Conservation (phyloP, 257 asterid species). For the Solanum clarkiae region DNA sequence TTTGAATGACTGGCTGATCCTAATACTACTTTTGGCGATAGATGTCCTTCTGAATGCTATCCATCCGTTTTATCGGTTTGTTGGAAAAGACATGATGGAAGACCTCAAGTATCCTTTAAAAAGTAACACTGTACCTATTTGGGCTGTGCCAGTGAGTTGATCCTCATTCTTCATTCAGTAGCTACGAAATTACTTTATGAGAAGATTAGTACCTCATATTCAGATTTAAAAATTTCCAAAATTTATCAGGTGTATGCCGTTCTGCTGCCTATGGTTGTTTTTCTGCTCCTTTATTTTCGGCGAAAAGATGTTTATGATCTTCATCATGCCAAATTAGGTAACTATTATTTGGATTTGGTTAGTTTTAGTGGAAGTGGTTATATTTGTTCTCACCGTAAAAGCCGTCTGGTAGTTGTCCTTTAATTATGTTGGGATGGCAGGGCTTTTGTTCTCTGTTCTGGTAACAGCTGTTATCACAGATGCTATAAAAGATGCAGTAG, state of each 20-base stretch:
- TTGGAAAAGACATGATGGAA: conserved; percentile 84
- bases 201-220: neutral
- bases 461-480: conserved; percentile 61
- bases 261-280: conserved; percentile 45
- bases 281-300: conserved; percentile 53
- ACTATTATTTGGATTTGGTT: neutral
- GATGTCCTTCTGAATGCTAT: conserved; percentile 29
- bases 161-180: neutral
- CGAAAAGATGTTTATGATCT: conserved; percentile 74
- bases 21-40: conserved; percentile 38
- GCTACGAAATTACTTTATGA: neutral
- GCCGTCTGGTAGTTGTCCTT: neutral
- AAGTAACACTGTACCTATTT: conserved; percentile 48
- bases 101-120: conserved; percentile 68
- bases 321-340: conserved; percentile 78
- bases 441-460: conserved; percentile 47
- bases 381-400: neutral
- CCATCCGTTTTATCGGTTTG: conserved; percentile 70
- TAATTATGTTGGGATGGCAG: conserved; percentile 18
- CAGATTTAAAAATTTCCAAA: neutral
- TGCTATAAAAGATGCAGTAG: conserved; percentile 69
- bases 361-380: neutral
- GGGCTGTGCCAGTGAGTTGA: conserved; percentile 68
- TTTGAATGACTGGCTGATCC: conserved; percentile 75
- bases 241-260: conserved; percentile 39